phyloP scores from a whole-genome alignment of 768 basidiomycete species.

The Suillus cothurnatus region DNA sequence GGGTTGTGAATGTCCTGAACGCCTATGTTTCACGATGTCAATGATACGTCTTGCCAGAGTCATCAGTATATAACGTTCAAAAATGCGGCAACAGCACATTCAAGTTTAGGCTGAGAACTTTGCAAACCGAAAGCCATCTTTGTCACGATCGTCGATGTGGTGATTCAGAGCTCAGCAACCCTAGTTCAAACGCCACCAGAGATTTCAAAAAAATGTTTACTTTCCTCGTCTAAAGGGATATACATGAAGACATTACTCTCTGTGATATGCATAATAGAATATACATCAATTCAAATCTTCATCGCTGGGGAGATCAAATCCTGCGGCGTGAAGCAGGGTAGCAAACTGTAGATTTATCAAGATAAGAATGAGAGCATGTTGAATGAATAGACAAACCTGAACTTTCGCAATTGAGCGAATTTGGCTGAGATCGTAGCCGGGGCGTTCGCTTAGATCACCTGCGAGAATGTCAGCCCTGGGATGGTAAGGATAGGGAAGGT shows the following conservation, averaged over 20 bases:
- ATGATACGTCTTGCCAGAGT: too few species aligned
- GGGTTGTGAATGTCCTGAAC: too few species aligned
- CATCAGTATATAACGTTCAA: too few species aligned
- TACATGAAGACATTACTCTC: not conserved
- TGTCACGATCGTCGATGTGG: too few species aligned
- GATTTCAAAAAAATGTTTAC: not conserved
- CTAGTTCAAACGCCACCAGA: not conserved
- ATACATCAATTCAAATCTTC: conserved; percentile 11
- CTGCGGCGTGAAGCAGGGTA: conserved; percentile 69
- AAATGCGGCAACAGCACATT: too few species aligned
- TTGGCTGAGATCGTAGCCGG: conserved; percentile 84
- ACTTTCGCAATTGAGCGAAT: conserved; percentile 85
- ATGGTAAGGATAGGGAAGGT: not conserved
- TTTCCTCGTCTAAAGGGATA: not conserved
- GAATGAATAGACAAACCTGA: conserved; percentile 50
- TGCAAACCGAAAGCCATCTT: too few species aligned
- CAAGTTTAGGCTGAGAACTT: too few species aligned
- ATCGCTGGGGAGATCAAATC: conserved; percentile 43
- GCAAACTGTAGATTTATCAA: conserved; percentile 54
- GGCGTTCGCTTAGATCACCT: conserved; percentile 80
- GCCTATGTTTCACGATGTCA: too few species aligned
- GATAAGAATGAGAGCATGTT: not conserved
- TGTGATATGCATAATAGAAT: not conserved
- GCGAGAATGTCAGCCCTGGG: conserved; percentile 9
- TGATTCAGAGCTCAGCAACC: not conserved